Percentiles rank a stretch among this genome's conserved stretches.
Conservation (phyloP, 768 basidiomycete species). For the Mycena kentingensis region DNA sequence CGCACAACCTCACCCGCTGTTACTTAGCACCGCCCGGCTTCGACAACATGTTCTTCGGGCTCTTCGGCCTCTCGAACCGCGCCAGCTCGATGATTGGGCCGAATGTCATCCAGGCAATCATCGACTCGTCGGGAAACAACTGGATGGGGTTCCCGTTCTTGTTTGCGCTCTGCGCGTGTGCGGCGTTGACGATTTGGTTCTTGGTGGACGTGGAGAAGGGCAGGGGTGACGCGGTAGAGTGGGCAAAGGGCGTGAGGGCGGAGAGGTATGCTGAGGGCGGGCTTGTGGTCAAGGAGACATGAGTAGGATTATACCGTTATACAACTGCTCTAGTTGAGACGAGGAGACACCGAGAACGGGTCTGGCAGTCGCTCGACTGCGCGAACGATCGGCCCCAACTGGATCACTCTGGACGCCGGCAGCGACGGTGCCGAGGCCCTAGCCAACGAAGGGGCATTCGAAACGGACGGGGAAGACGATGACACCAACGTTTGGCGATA, state of each 20-base stretch:
- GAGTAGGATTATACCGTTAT: not conserved
- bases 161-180: conserved; percentile 66
- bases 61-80: conserved; percentile 82
- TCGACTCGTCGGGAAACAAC: conserved; percentile 68
- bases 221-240: conserved; percentile 57
- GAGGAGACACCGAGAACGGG: too few relatives aligned
- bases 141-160: conserved; percentile 88
- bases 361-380: too few relatives aligned
- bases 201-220: conserved; percentile 66
- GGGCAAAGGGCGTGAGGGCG: conserved; percentile 45
- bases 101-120: conserved; percentile 83
- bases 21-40: not conserved
- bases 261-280: conserved; percentile 22
- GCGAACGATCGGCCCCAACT: too few relatives aligned
- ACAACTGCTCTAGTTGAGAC: too few relatives aligned
- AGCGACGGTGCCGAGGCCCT: too few relatives aligned
- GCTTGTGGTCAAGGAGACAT: conserved; percentile 18
- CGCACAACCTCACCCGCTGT: not conserved
- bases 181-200: conserved; percentile 80
- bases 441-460: too few relatives aligned
- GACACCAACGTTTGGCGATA: too few relatives aligned
- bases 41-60: conserved; percentile 63
- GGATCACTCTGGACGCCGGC: too few relatives aligned
- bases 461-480: too few relatives aligned
- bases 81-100: conserved; percentile 88